Base-by-base conservation (phyloP, 2,329 filamentous ascomycete species). In the Ambrosiella cleistominuta region DNA sequence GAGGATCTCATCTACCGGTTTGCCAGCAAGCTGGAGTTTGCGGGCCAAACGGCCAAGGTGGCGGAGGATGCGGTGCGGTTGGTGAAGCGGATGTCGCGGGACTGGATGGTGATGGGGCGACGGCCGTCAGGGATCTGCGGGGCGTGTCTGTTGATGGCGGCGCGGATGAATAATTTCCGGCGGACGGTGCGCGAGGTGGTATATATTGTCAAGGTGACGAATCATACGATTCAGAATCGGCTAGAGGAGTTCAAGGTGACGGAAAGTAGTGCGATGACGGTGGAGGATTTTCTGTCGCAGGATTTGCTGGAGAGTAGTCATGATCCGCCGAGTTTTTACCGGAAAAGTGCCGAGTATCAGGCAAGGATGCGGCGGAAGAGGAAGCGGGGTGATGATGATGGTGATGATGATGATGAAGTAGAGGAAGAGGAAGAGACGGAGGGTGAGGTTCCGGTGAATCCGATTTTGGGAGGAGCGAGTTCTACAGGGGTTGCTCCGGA, bases 161-260 rank as follows among this genome's bases (percentile, higher is more conserved):
- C 93, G 7, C 86, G 93, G 56, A 97, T 97, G 85, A 95, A 96
- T 77, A 97, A 97, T 70, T 98, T 94, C 67, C 85, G 91, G 50
- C 83, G 93, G 15, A 95, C 89, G 0, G 82, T 95, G 11, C 81
- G 89, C 37, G 93, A 98, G 70, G 86, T 98, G 7, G 91, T 97
- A n/a, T 97, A 95, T 68, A 87, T 96, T 42, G 91, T 96, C 68
- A 97, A 96, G 68, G 90, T 97, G 55, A 94, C 90, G 47, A 94
- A 94, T 63, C 80, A 88, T 61, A 98, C 93, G 7, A 88, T 98
- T 61, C 86, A 89, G 66, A 88, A 91, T 67, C 88, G 93, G 62
- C 74, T 98, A 8, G 83, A 90, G 63, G 93, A 98, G 67, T 98
- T 97, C 71, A 88, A 87, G 62, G 79, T 83, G 38, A 95, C 91